Base-by-base conservation (phyloP, 2,329 filamentous ascomycete species). In the Pestalotiopsis sp. region DNA sequence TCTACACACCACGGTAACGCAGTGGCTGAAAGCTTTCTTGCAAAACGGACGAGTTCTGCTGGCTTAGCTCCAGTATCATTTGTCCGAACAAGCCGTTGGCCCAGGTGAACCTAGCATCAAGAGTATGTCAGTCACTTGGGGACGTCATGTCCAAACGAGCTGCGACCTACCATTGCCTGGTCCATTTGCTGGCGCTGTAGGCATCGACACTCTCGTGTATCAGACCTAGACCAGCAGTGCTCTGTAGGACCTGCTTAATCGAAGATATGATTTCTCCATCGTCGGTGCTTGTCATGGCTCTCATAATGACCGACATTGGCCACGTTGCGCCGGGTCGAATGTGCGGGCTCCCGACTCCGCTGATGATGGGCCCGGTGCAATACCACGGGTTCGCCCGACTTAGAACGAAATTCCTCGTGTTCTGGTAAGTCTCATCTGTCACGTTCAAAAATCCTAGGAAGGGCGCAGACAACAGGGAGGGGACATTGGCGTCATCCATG, bases 291-390 rank as follows among this genome's bases (percentile, higher is more conserved):
- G 94, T 97, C 85, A 95, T 87, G 40, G 92, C 91, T 76, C 92
- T 89, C 68, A 94, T 89, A 61, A 97, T 89, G 71, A 93, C 84
- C 59, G 89, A 92, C 93, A 97, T 97, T 1, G 94, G 94, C 94
- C 94, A 97, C 17, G 92, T 93, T 75, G 91, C 90, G 68, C 90
- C 86, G 2, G 94, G 86, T 0, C 85, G 84, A 9, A 82, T 77
- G 71, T 88, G 85, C 26, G 85, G 85, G 0, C 85, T 85, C 13
- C 86, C 86, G 0, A 84, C 82, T 72, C 82, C 82, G 69, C 82
- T 85, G 70, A 88, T 77, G 17, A 85, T 81, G 2, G 84, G 83
- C 0, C 86, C 86, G 22, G 80, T 81, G 80, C 86, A 85, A 68
- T 83, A 97, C 77, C 94, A 95, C 0, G 92, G 92, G 73, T 95